Evolutionary conservation across 768 basidiomycete species (phyloP).

Genomic region (Tylopilus balloui): DNA sequence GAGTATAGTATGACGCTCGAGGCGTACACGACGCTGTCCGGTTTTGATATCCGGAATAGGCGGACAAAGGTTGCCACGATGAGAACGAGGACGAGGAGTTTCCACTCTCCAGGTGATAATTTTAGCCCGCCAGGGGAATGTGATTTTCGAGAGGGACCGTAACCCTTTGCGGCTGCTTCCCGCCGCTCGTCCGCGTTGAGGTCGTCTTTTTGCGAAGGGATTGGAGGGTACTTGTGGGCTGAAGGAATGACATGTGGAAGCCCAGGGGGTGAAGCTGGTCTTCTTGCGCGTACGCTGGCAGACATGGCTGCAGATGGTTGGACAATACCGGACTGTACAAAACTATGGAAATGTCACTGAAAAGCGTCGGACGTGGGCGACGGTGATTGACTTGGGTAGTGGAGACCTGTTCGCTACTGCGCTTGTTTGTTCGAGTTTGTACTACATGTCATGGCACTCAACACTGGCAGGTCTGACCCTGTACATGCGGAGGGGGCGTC

Average conservation of each 20-base stretch:
- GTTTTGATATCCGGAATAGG: constrained; percentile 78
- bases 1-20: not conserved
- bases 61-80: constrained; percentile 78
- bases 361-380: not conserved
- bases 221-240: constrained; percentile 58
- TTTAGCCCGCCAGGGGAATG: constrained; percentile 56
- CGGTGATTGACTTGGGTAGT: too few relatives aligned
- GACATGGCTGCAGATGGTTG: constrained; percentile 31
- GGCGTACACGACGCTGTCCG: constrained; percentile 88
- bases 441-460: not conserved
- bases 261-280: constrained; percentile 60
- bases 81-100: constrained; percentile 60
- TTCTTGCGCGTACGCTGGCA: constrained; percentile 56
- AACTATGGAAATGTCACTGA: constrained; percentile 3
- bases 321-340: constrained; percentile 22
- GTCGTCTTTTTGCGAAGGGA: constrained; percentile 47
- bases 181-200: constrained; percentile 72
- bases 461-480: too few relatives aligned
- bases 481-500: too few relatives aligned
- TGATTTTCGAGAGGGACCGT: constrained; percentile 47
- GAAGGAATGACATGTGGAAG: constrained; percentile 33
- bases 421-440: not conserved
- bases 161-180: constrained; percentile 64
- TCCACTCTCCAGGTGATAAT: constrained; percentile 70
- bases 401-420: not conserved